phyloP scores from a whole-genome alignment of 2,329 filamentous ascomycete genomes.

The Botryosphaeria dothidea region DNA sequence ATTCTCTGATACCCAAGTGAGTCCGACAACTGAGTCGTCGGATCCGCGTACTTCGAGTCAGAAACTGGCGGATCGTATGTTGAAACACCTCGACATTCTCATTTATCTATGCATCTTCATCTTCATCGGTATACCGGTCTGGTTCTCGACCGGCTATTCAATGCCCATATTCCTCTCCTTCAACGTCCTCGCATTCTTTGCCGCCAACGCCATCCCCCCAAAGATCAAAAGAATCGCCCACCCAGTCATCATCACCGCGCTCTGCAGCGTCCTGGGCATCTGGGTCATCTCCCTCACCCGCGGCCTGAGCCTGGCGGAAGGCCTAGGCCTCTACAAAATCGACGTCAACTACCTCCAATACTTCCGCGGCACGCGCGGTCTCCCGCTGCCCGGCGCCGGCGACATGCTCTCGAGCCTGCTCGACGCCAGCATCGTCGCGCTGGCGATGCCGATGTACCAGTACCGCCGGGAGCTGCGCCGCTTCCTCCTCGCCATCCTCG shows the following conservation, averaged over 20 bases:
- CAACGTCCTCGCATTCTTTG: slow-evolving; percentile 56
- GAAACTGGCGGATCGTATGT: slow-evolving; percentile 52
- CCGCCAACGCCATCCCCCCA: slow-evolving; percentile 51
- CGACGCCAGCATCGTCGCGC: slow-evolving; percentile 60
- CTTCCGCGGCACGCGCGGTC: slow-evolving; percentile 42
- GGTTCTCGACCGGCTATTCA: slow-evolving; percentile 55
- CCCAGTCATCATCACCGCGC: slow-evolving; percentile 59
- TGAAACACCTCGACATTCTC: slow-evolving; percentile 47
- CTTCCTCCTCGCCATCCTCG: slow-evolving; percentile 53
- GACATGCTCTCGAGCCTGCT: slow-evolving; percentile 58
- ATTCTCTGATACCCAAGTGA: slow-evolving; percentile 7
- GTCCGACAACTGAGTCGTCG: slow-evolving; percentile 28
- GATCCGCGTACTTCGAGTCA: slow-evolving; percentile 28
- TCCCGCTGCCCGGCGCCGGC: slow-evolving; percentile 53
- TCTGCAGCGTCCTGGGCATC: slow-evolving; percentile 54
- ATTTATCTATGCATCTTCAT: slow-evolving; percentile 51
- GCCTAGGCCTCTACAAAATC: slow-evolving; percentile 54
- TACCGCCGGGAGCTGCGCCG: slow-evolving; percentile 52
- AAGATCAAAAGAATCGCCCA: slow-evolving; percentile 57
- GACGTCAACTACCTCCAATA: slow-evolving; percentile 55
- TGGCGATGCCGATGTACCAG: slow-evolving; percentile 63
- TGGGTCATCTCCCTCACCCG: slow-evolving; percentile 55
- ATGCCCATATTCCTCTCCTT: slow-evolving; percentile 48
- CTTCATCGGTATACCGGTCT: slow-evolving; percentile 56
- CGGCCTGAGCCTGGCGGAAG: slow-evolving; percentile 42